Conservation (phyloP, 345 rosid genomes). For the Turritis glabra region DNA sequence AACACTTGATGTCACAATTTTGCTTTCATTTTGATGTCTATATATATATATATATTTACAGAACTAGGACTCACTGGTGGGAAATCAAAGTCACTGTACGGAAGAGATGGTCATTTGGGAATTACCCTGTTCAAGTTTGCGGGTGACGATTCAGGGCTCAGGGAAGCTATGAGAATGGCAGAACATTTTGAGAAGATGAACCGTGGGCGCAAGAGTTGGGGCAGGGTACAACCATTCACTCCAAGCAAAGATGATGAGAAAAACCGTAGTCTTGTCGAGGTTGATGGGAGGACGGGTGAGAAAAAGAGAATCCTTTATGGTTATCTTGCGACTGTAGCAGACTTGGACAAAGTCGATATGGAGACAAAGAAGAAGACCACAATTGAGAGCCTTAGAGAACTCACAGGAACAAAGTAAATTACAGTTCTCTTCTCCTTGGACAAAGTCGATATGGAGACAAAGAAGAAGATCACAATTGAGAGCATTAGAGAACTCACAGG, state of each 20-base stretch:
- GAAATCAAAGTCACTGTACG: conserved; percentile 86
- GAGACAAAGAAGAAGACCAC: conserved; percentile 79
- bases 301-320: conserved; percentile 80
- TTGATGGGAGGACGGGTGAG: conserved; percentile 71
- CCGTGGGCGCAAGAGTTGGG: conserved; percentile 82
- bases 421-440: too few species aligned
- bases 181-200: conserved; percentile 81
- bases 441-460: conserved; percentile 67
- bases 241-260: conserved; percentile 77
- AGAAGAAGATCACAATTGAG: conserved; percentile 72
- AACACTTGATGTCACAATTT: conserved; percentile 18
- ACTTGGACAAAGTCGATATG: conserved; percentile 73
- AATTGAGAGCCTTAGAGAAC: conserved; percentile 70
- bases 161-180: conserved; percentile 71
- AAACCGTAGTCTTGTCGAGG: conserved; percentile 67
- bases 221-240: conserved; percentile 50
- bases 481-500: conserved; percentile 61
- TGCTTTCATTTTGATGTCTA: conserved; percentile 32
- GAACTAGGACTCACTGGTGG: conserved; percentile 81
- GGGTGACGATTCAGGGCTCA: conserved; percentile 69
- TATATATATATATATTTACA: conserved; percentile 45
- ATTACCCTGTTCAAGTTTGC: conserved; percentile 68
- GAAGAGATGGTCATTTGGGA: conserved; percentile 94
- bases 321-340: conserved; percentile 70
- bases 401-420: conserved; percentile 50